phyloP scores from a whole-genome alignment of 1,284 basidiomycete genomes.

The Cryptococcus sp. region DNA sequence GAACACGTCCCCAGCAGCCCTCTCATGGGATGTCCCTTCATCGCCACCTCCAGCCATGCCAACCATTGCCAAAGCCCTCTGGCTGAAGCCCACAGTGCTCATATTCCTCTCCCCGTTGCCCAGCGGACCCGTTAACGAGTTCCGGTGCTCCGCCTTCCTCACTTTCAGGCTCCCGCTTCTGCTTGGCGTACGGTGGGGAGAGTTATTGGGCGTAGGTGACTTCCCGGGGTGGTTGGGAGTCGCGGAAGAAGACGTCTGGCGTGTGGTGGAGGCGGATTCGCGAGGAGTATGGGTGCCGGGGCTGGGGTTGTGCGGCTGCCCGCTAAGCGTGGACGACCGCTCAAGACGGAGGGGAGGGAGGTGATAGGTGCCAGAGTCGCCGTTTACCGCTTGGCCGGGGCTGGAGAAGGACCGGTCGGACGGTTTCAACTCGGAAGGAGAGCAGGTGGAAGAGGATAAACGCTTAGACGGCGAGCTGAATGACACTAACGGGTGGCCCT shows the following conservation, averaged over 20 bases:
- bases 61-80: not conserved
- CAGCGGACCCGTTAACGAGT: not conserved
- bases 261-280: constrained; percentile 1
- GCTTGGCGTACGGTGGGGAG: not conserved
- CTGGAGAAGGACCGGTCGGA: too few species aligned
- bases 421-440: too few species aligned
- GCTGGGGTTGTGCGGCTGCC: not conserved
- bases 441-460: too few species aligned
- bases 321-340: not conserved
- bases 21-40: not conserved
- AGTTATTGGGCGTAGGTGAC: not conserved
- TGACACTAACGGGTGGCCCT: not conserved
- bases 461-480: not conserved
- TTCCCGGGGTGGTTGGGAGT: not conserved
- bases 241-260: not conserved
- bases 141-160: not conserved
- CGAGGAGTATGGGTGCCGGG: not conserved
- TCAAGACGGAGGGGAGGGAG: not conserved
- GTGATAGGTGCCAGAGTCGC: not conserved
- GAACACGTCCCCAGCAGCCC: not conserved
- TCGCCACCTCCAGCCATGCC: not conserved
- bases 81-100: not conserved
- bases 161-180: not conserved
- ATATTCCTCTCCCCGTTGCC: not conserved
- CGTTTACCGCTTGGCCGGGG: too few species aligned